phyloP scores from a whole-genome alignment of 164 flowering plant species.

The Nelumbo lutea region DNA sequence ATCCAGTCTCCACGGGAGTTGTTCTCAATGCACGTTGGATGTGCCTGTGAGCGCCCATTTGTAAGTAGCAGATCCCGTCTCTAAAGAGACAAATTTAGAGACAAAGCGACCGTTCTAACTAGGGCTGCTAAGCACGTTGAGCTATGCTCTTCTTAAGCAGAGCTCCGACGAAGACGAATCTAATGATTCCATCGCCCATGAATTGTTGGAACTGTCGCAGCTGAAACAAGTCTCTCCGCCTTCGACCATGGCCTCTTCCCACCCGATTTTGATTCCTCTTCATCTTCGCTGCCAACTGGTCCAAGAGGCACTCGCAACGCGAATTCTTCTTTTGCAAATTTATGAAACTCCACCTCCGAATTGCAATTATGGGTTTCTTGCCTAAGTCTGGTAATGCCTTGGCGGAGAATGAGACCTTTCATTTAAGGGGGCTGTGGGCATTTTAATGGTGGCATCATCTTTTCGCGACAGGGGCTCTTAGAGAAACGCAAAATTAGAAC shows the following conservation, averaged over 20 bases:
- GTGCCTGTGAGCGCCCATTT: too few relatives aligned
- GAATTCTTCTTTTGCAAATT: constrained; percentile 9
- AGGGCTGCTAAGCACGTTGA: too few relatives aligned
- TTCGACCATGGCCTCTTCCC: constrained; percentile 69
- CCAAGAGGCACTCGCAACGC: constrained; percentile 29
- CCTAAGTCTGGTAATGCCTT: constrained; percentile 47
- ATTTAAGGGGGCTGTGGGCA: constrained; percentile 90
- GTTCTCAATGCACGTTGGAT: too few relatives aligned
- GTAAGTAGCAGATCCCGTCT: too few relatives aligned
- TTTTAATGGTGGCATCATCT: constrained; percentile 25
- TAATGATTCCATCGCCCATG: too few relatives aligned
- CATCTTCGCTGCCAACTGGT: constrained; percentile 16
- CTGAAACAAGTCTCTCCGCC: constrained; percentile 35
- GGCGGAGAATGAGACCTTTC: constrained; percentile 47
- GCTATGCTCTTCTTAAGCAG: too few relatives aligned
- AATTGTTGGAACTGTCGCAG: too few relatives aligned
- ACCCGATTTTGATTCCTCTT: constrained; percentile 7
- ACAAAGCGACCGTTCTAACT: too few relatives aligned
- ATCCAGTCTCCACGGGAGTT: too few relatives aligned
- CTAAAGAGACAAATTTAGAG: too few relatives aligned
- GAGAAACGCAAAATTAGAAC: constrained; percentile 3
- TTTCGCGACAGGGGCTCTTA: constrained; percentile 9
- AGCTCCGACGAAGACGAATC: too few relatives aligned
- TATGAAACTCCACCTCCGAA: constrained; percentile 2
- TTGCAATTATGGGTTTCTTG: background rate